phyloP scores from a whole-genome alignment of 441 rosid species.

The Brassica balearica region DNA sequence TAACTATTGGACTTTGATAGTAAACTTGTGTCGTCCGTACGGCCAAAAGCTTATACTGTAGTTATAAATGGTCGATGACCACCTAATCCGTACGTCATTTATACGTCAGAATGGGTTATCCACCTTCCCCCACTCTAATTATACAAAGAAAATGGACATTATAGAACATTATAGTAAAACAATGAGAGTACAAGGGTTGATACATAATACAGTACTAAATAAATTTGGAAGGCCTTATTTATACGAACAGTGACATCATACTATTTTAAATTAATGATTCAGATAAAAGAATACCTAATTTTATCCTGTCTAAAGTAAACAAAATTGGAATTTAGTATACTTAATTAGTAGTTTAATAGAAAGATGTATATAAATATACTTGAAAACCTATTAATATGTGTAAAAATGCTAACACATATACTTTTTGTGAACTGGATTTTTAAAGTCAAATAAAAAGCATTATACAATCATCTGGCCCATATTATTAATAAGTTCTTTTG shows the following conservation, averaged over 20 bases:
- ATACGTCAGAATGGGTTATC: constrained; percentile 26
- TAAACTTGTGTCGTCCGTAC: constrained; percentile 31
- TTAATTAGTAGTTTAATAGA: neutral
- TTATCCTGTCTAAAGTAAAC: neutral
- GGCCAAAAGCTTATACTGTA: constrained; percentile 32
- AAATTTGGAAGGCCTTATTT: neutral
- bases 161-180: neutral
- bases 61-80: constrained; percentile 8
- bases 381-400: neutral
- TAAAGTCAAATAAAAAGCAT: constrained; percentile 6
- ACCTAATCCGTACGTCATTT: constrained; percentile 38
- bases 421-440: neutral
- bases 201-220: neutral
- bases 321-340: neutral
- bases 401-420: neutral
- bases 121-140: neutral
- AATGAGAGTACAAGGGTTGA: neutral
- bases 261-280: neutral
- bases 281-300: neutral
- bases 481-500: neutral
- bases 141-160: neutral
- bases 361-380: neutral
- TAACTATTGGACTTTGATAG: constrained; percentile 28
- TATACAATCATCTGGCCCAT: constrained; percentile 17
- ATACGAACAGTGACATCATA: neutral